Percentiles rank a stretch among this genome's conserved stretches.
Evolutionary conservation across 371 early-diverging fungal genomes (phyloP).

Genomic region (Rhizopus arrhizus): DNA sequence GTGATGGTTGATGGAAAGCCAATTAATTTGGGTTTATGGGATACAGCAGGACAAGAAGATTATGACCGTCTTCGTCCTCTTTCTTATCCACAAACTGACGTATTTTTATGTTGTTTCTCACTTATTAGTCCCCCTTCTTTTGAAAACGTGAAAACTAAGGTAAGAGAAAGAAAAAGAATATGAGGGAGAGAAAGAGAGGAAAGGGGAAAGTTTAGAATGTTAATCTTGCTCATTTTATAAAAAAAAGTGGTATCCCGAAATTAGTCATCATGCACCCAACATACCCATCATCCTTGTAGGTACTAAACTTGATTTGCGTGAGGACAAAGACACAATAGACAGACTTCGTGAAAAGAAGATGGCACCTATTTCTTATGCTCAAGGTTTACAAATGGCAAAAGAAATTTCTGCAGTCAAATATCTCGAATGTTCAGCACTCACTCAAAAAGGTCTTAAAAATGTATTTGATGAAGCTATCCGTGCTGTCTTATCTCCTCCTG

Average conservation of each 20-base stretch:
- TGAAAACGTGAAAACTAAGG: conserved; percentile 86
- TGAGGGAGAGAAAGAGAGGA: background rate
- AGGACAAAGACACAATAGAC: conserved; percentile 85
- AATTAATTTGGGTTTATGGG: conserved; percentile 95
- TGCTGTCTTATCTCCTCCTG: conserved; percentile 81
- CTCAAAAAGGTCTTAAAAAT: conserved; percentile 94
- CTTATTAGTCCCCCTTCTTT: conserved; percentile 85
- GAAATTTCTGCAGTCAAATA: conserved; percentile 89
- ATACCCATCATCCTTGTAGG: conserved; percentile 95
- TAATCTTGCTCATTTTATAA: conserved; percentile 1
- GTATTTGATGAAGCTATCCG: conserved; percentile 98
- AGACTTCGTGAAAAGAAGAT: conserved; percentile 82
- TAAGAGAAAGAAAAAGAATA: conserved; percentile 27
- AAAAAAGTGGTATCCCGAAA: conserved; percentile 89
- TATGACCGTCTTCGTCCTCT: conserved; percentile 93
- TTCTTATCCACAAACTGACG: conserved; percentile 92
- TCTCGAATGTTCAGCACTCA: conserved; percentile 96
- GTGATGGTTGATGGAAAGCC: conserved; percentile 91
- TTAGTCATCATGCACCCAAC: conserved; percentile 91
- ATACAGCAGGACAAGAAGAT: conserved; percentile 98
- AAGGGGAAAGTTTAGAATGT: no score
- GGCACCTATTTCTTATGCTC: conserved; percentile 86
- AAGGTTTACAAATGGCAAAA: conserved; percentile 86
- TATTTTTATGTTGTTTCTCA: conserved; percentile 87
- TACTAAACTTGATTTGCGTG: conserved; percentile 96